phyloP scores from a whole-genome alignment of 2,329 filamentous ascomycete genomes.

The Colletotrichum liaoningense region DNA sequence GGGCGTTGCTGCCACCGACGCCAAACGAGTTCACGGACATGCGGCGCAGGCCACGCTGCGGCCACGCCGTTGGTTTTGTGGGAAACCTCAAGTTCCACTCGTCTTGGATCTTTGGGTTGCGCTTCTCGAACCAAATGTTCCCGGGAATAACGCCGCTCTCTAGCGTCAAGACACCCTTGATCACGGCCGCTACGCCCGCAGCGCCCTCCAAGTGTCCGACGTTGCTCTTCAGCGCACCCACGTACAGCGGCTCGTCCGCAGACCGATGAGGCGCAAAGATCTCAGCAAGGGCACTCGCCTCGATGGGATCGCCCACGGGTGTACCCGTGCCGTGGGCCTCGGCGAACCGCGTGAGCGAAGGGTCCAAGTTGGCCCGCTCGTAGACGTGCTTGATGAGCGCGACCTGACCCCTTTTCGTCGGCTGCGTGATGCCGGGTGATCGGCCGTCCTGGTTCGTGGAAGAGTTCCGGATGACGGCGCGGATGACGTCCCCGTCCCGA shows the following conservation, averaged over 20 bases:
- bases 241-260: constrained; percentile 43
- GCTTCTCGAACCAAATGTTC: constrained; percentile 43
- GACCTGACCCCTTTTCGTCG: constrained; percentile 44
- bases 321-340: constrained; percentile 68
- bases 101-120: constrained; percentile 44
- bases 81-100: constrained; percentile 47
- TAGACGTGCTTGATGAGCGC: constrained; percentile 53
- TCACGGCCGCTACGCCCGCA: constrained; percentile 40
- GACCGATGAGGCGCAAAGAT: constrained; percentile 54
- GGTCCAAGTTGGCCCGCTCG: constrained; percentile 40
- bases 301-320: constrained; percentile 65
- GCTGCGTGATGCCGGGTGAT: constrained; percentile 51
- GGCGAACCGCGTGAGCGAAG: constrained; percentile 44
- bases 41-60: constrained; percentile 55
- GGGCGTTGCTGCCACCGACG: constrained; percentile 37
- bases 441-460: constrained; percentile 56
- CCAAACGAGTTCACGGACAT: constrained; percentile 62
- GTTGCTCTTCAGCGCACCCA: constrained; percentile 37
- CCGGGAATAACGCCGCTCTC: constrained; percentile 47
- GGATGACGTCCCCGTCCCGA: constrained; percentile 49
- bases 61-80: constrained; percentile 17
- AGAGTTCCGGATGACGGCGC: constrained; percentile 50
- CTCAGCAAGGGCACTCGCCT: constrained; percentile 59
- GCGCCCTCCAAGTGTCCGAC: constrained; percentile 43
- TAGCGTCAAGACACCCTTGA: constrained; percentile 44